Evolutionary conservation across 257 asterid species (phyloP), one percentile per base, ranked within the genome.

Genomic region (Nicotiana noctiflora): DNA sequence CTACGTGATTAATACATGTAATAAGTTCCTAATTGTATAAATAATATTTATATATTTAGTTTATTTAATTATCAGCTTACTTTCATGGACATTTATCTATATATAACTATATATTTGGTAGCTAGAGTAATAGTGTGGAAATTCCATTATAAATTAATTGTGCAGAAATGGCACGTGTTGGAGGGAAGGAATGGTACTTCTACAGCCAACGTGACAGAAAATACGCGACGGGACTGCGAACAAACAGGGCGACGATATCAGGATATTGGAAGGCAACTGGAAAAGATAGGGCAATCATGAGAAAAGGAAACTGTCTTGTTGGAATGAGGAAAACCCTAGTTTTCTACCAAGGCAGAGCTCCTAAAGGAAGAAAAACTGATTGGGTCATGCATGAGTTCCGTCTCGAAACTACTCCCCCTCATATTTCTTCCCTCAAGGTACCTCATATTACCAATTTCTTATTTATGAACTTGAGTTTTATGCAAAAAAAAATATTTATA

Each of bases 221-320:
- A 85, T 94, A 94, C 18, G 93, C 98, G 23, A 94, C 98, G 6
- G 98, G 98, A 65, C 81, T 84, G 9, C 85, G 98, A 72, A 94
- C 96, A 10, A 94, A 94, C n/a, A 90, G 98, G 66, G 98, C 98
- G 19, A 94, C 98, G 0, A 60, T 81, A 13, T 89, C 98, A 1
- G 98, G 98, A 37, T 94, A 94, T 18, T 94, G 98, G 98, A 94
- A 94, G 75, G 98, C 98, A 29, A 94, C 98, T 0, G 98, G 98
- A 29, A 94, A 94, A 80, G 98, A 94, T 68, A 89, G 95, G 44
- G 62, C 90, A 14, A 66, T 93, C 4, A 6, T 80, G 49, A 87
- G 89, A 17, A 90, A 86, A 65, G 96, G 90, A 17, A 82, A 82
- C 34, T 31, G 34, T 75, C 91, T 92, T 0, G 89, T 94, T 1